Evolutionary conservation across 371 early-diverging fungal genomes (phyloP), one percentile per base, ranked within the genome.

Genomic region (Gilbertella persicaria): DNA sequence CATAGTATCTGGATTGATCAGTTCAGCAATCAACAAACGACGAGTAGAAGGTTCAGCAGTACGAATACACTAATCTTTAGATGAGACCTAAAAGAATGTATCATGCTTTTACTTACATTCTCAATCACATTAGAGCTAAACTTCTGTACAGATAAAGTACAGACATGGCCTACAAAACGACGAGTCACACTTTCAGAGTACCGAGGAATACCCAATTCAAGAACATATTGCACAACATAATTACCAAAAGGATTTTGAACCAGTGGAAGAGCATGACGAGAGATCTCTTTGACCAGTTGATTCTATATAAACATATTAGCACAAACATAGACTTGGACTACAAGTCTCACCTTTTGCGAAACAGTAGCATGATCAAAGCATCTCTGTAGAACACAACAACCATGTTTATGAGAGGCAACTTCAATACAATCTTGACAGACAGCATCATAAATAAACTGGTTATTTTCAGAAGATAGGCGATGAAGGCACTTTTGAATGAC

Each of bases 211-310:
- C 81, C 77, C 35, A 94, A 78, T 51, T 98, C 98, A 36, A 96
- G 75, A 2, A 96, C 90, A 44, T 97, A 94, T 74, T 99, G 99
- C 19, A 99, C 95, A 4, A 99, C 99, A 64, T 99, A 99, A 76
- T 99, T 99, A 29, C 95, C 99, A 73, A 93, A 99, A 40, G 96
- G 95, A 70, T 97, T 94, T 49, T 82, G 91, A 21, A 98, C 96
- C 29, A 93, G 73, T 0, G 85, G 65, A 6, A 97, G 75, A 0
- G 88, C 90, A 67, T 95, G 78, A 20, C 67, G 71, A 13, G 87
- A 87, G 43, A 96, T 88, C 40, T 83, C 92, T 3, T 74, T 65
- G 9, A 90, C 93, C 17, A 95, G 73, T 70, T 91, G 92, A 17
- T 73, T 66, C 49, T 55, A n/a, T 5, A 17, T 24, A 9, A 16